Evolutionary conservation across 2,329 filamentous ascomycete genomes (phyloP), one percentile per base, ranked within the genome.

Genomic region (Fusarium bulbicola): DNA sequence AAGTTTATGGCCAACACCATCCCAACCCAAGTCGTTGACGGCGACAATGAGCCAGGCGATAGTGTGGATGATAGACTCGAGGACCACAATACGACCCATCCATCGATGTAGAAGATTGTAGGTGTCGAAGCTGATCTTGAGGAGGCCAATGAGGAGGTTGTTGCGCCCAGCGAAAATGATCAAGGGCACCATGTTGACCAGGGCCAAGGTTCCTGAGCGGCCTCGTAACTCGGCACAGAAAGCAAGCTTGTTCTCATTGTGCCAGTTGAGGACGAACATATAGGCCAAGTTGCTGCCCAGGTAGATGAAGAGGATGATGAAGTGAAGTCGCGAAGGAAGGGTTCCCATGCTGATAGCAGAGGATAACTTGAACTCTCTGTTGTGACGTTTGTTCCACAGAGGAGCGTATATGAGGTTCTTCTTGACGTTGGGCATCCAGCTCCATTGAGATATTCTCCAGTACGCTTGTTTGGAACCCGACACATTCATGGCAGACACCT

Each of bases 61-160:
- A 11, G 91, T 92, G 82, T 97, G 94, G 7, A 91, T 85, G 59
- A 94, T 77, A 36, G 87, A 83, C 80, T 95, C 91, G 6, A 91
- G 72, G 36, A 94, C 89, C 56, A 93, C 89, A 50, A 95, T 90
- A 39, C 93, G 89, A 43, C 93, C 94, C 72, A 94, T 88, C 93
- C 93, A 96, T 73, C 93, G 82, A 69, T 85, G 84, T n/a, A 85
- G 77, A 14, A 85, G 90, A 81, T 98, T 98, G 87, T 97, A 98
- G 2, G 95, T 97, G 82, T 98, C 96, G 84, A 98, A 99, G 81
- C 93, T 95, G 80, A 98, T 92, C 76, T 92, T 90, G 64, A 98
- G 87, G 39, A 97, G 82, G 7, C 86, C 82, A 79, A 98, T 98
- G 54, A 98, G 86, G 14, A 94, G 94, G 84, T 98, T 99, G 85